These are phyloP conservation scores for Phytopythium litorale DNA, from an alignment of 352 stramenopile species.

Conservation along the genomic window DNA sequence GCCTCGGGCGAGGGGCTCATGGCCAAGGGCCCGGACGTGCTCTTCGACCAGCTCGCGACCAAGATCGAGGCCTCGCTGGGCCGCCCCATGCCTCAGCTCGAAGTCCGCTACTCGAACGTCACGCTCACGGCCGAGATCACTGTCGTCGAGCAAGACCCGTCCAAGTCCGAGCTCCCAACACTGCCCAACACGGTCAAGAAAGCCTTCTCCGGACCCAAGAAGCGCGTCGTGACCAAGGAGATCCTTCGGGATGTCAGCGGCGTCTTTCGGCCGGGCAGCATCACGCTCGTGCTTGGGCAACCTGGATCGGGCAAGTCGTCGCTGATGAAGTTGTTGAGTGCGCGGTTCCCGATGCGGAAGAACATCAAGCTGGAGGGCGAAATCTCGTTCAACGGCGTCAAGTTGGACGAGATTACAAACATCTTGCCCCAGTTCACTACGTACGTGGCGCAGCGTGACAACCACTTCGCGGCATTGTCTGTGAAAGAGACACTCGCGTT, in stretches of 20 bases:
- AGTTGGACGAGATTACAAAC: constrained; percentile 19
- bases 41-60: constrained; percentile 27
- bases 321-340: constrained; percentile 39
- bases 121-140: constrained; percentile 28
- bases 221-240: constrained; percentile 18
- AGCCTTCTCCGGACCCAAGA: constrained; percentile 18
- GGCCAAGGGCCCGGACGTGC: constrained; percentile 23
- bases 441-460: too few species aligned
- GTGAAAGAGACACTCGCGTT: too few species aligned
- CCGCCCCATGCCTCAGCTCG: constrained; percentile 31
- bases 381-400: constrained; percentile 32
- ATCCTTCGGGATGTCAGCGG: constrained; percentile 34
- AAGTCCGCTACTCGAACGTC: constrained; percentile 40
- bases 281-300: constrained; percentile 33
- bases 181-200: constrained; percentile 29
- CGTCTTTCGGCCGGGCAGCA: constrained; percentile 23
- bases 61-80: constrained; percentile 24
- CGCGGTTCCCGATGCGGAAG: constrained; percentile 26
- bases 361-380: constrained; percentile 32
- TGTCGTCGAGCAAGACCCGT: constrained; percentile 10
- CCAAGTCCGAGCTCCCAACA: constrained; percentile 20
- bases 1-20: constrained; percentile 7
- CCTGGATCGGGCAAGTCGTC: constrained; percentile 32
- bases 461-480: too few species aligned
- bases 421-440: too few species aligned